Evolutionary conservation across 2,329 filamentous ascomycete species (phyloP), one percentile per base, ranked within the genome.

Genomic region (Pyrenochaeta sp.): DNA sequence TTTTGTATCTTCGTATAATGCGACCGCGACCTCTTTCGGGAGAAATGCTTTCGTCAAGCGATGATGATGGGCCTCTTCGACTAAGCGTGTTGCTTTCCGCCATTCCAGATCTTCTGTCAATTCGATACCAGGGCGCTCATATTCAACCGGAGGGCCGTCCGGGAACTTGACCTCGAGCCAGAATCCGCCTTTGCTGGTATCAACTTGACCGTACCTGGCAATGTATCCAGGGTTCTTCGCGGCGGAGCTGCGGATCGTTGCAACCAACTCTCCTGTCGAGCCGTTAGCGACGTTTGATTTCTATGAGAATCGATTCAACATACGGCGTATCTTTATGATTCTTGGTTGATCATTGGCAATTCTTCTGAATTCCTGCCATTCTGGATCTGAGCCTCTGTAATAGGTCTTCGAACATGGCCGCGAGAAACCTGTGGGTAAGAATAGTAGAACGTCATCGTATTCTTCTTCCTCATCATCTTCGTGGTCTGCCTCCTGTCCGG

Each of bases 341-440:
- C 75, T 69, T 27, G 72, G 44, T 21, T 69, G 68, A 60, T 84
- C 78, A n/a, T 71, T 74, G 6, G 78, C 72, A 14, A 83, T 59
- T 45, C 76, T 78, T 40, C 77, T 67, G 49, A 82, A 83, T 47
- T 79, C 79, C 62, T 82, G 77, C 82, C 81, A 83, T 58, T 83
- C 82, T 2, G 81, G 80, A 72, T 83, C 82, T n/a, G 76, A 78
- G 20, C 78, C 79, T 61, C 75, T 79, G 69, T 82, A 83, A 52
- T 71, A 82, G 3, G 69, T 75, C 31, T 68, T 63, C 3, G 75
- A 77, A 12, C 18, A 30, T 51, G 76, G 72, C 44, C 69, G 76
- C n/a, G 79, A 72, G 60, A 78, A 77, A 5, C 79, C 79, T 20
- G 83, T 69, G 18, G 82, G 81, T 23, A 84, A 76, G 69, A 84